These are phyloP conservation scores for Amaranthus cruentus DNA, from an alignment of 148 eudicot species.

Conservation along the genomic window DNA sequence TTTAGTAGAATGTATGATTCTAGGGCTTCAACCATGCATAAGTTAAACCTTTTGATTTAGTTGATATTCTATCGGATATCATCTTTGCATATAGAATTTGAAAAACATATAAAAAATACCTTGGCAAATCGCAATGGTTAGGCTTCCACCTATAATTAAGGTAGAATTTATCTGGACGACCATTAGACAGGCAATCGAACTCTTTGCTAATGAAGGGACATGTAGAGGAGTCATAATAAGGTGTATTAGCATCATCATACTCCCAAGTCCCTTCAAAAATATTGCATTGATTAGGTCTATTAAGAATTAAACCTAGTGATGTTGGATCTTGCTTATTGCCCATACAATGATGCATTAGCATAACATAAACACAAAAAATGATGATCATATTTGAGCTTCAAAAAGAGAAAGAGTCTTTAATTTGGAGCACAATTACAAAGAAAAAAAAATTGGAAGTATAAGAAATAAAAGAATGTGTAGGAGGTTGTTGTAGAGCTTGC, in stretches of 20 bases:
- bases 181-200: conserved; percentile 37
- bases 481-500: too few relatives aligned
- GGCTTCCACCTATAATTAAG: conserved; percentile 44
- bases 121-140: conserved; percentile 33
- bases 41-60: too few relatives aligned
- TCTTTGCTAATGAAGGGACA: conserved; percentile 37
- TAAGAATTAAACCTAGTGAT: background rate
- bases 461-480: too few relatives aligned
- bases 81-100: too few relatives aligned
- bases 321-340: background rate
- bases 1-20: too few relatives aligned
- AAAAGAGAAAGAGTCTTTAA: too few relatives aligned
- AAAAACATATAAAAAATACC: conserved; percentile 18
- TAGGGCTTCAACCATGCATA: too few relatives aligned
- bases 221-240: conserved; percentile 22
- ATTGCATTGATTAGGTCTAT: conserved; percentile 25
- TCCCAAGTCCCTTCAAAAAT: conserved; percentile 55
- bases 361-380: background rate
- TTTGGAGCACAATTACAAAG: too few relatives aligned
- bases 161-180: conserved; percentile 37
- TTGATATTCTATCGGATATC: too few relatives aligned
- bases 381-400: too few relatives aligned
- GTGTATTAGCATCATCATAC: conserved; percentile 34
- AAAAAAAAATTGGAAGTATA: too few relatives aligned
- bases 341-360: background rate